phyloP scores from a whole-genome alignment of 208 protist genomes.

The Novymonas esmeraldas region DNA sequence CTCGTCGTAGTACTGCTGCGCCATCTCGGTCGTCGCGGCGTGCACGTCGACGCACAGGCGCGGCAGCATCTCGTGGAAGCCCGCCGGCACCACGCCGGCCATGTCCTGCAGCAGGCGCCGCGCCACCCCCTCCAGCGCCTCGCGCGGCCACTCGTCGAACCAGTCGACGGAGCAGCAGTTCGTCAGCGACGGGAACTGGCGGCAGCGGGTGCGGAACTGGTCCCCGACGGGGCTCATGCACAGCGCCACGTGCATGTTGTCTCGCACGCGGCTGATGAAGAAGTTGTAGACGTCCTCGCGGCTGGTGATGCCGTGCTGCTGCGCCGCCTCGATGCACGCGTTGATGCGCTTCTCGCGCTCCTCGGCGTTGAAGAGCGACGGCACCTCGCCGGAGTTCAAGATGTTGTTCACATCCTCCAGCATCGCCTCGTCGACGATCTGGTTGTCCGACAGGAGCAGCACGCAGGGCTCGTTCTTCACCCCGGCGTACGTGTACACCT shows the following conservation, averaged over 20 bases:
- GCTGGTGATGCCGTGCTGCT: conserved; percentile 84
- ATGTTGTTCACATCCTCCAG: conserved; percentile 98
- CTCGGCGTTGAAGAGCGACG: conserved; percentile 96
- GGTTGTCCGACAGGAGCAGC: conserved; percentile 96
- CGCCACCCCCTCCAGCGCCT: conserved; percentile 93
- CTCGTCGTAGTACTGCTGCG: conserved; percentile 92
- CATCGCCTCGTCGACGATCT: conserved; percentile 96
- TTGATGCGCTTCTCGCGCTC: conserved; percentile 96
- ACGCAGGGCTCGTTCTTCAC: conserved; percentile 89
- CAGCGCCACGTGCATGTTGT: conserved; percentile 97
- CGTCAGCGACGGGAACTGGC: conserved; percentile 97
- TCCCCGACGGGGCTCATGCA: conserved; percentile 97
- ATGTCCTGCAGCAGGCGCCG: conserved; percentile 78
- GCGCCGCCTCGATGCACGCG: conserved; percentile 88
- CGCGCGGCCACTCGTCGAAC: conserved; percentile 96
- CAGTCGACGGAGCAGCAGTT: conserved; percentile 99
- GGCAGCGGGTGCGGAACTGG: conserved; percentile 93
- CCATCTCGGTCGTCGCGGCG: conserved; percentile 61
- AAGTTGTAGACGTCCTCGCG: conserved; percentile 94
- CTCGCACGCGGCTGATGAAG: conserved; percentile 95
- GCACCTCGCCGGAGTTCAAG: conserved; percentile 98
- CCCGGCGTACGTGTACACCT: conserved; percentile 91
- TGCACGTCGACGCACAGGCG: conserved; percentile 91
- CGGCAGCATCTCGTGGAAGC: conserved; percentile 71
- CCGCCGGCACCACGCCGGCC: conserved; percentile 33